These are phyloP conservation scores for Starmerella floricola DNA, from an alignment of 805 yeast species.

Conservation along the genomic window DNA sequence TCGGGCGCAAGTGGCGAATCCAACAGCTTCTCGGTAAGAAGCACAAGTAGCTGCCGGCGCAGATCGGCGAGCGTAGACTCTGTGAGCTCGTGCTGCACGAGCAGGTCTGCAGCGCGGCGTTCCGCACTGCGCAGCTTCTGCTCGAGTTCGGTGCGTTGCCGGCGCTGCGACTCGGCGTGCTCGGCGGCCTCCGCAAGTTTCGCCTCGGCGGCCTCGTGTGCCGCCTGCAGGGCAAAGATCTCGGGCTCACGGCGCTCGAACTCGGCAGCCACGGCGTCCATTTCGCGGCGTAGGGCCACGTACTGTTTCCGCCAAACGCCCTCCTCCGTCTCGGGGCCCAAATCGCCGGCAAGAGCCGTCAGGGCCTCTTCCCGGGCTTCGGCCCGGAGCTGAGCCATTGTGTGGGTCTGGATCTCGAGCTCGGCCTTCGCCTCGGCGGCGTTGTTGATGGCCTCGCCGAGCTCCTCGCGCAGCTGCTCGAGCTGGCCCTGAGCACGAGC, in stretches of 20 bases:
- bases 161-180: slow-evolving; percentile 37
- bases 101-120: slow-evolving; percentile 33
- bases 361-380: slow-evolving; percentile 18
- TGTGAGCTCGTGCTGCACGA: slow-evolving; percentile 38
- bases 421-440: slow-evolving; percentile 23
- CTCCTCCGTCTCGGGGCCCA: slow-evolving; percentile 31
- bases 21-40: slow-evolving; percentile 49
- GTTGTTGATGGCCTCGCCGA: slow-evolving; percentile 9
- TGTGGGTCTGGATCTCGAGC: slow-evolving; percentile 11
- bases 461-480: slow-evolving; percentile 13
- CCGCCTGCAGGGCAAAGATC: slow-evolving; percentile 27
- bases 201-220: slow-evolving; percentile 31
- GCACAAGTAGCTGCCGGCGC: slow-evolving; percentile 67
- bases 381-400: slow-evolving; percentile 9
- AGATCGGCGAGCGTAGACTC: slow-evolving; percentile 55
- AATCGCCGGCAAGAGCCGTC: slow-evolving; percentile 16
- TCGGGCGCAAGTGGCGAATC: slow-evolving; percentile 52
- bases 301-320: slow-evolving; percentile 64
- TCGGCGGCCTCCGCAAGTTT: slow-evolving; percentile 47
- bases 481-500: slow-evolving; percentile 5
- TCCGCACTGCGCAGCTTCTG: slow-evolving; percentile 27
- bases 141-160: slow-evolving; percentile 31
- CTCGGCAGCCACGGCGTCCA: slow-evolving; percentile 61
- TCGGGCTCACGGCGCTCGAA: slow-evolving; percentile 69
- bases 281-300: slow-evolving; percentile 53